Percentiles rank a stretch among this genome's conserved stretches.
These are phyloP conservation scores for Solanum pimpinellifolium DNA, from an alignment of 257 asterid genomes.

Conservation along the genomic window DNA sequence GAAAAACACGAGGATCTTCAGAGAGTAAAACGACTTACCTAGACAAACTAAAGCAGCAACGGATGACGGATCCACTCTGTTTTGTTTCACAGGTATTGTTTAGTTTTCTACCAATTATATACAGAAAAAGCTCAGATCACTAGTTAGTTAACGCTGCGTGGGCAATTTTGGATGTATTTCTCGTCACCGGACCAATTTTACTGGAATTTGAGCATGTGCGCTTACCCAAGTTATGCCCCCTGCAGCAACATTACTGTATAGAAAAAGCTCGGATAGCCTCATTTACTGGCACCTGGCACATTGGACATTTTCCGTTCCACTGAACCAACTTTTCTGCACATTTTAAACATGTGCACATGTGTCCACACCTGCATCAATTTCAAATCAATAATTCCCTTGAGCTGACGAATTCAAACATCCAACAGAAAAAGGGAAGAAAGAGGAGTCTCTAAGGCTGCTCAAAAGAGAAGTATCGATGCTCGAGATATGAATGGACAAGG, in stretches of 20 bases:
- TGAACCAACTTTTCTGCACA: conserved; percentile 62
- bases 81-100: neutral
- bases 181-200: neutral
- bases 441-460: neutral
- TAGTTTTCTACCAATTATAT: neutral
- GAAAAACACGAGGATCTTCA: neutral
- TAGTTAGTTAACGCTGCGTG: neutral
- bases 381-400: neutral
- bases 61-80: neutral
- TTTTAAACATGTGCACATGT: conserved; percentile 71
- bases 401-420: neutral
- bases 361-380: conserved; percentile 61
- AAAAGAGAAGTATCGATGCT: neutral
- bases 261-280: conserved; percentile 70
- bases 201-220: neutral
- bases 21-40: neutral
- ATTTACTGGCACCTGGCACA: conserved; percentile 74
- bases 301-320: conserved; percentile 57
- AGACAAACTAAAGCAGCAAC: neutral
- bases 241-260: conserved; percentile 15
- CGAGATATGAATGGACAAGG: neutral
- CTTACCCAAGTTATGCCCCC: neutral
- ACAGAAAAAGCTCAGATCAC: neutral
- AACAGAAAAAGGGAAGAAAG: neutral
- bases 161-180: neutral